Evolutionary conservation across 2,329 filamentous ascomycete genomes (phyloP), one percentile per base, ranked within the genome.

Genomic region (Sporothrix sp.): DNA sequence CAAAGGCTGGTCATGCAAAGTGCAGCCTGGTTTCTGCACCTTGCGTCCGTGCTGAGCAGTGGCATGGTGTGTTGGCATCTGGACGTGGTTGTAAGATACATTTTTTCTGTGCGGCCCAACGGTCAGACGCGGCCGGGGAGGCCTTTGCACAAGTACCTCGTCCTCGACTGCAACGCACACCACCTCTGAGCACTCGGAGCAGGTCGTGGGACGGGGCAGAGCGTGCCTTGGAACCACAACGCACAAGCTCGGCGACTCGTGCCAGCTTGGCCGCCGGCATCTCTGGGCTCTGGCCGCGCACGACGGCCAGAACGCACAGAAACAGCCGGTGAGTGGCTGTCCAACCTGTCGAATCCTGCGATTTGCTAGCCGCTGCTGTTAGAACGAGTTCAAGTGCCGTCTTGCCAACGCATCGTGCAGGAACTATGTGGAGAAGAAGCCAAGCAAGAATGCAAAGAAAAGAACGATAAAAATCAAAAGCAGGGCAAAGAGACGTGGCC

Each of bases 391-490:
- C 48, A 52, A 52, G 52, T 59, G 57, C 58, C 54, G 54, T 50
- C 46, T 45, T 64, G 63, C 63, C 63, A 66, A 56, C 63, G 60
- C 63, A 66, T 65, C 63, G 56, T 66, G 64, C 64, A 66, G 62
- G 51, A 59, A 56, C 52, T 52, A 59, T 57, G 63, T 64, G 62
- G 62, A 64, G 63, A 53, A 58, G 53, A 50, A 59, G 28, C 16
- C 36, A 27, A 16, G 40, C 32, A 50, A 39, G 32, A 36, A 50
- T 50, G 47, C 16, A 52, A 52, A 46, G 28, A 42, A 14, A 28
- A 25, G 14, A 28, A 4, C 21, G 40, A 37, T 8, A 18, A n/a
- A 37, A 33, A 9, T 18, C 25, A 28, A 25, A 14, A 38, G 11
- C 18, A 28, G 20, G 11, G 43, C 11, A 42, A 27, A n/a, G 8